Conservation (phyloP, 2,329 filamentous ascomycete species). For the Botrytis fragariae region DNA sequence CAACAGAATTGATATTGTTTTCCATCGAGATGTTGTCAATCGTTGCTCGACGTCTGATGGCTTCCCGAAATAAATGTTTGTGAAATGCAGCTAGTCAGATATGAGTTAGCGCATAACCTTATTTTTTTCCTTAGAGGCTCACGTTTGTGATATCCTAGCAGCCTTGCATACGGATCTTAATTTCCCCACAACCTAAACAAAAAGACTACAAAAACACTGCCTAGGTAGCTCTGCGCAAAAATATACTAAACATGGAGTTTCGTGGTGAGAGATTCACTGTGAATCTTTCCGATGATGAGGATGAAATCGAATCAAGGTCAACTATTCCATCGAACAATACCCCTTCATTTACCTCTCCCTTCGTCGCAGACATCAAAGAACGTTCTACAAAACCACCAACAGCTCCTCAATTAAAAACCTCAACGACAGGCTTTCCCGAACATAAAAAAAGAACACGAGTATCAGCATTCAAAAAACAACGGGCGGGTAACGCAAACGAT, state of each 20-base stretch:
- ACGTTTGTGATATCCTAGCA: constrained; percentile 2
- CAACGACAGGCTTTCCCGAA: constrained; percentile 76
- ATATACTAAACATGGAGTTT: constrained; percentile 45
- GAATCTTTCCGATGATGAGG: constrained; percentile 55
- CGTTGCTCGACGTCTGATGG: constrained; percentile 15
- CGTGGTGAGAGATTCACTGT: constrained; percentile 60
- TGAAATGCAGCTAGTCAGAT: constrained; percentile 16
- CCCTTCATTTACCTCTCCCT: constrained; percentile 39
- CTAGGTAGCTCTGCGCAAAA: background rate
- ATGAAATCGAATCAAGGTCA: constrained; percentile 35
- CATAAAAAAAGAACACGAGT: constrained; percentile 73
- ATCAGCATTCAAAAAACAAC: constrained; percentile 78
- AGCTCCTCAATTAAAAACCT: constrained; percentile 57
- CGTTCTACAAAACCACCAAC: constrained; percentile 64
- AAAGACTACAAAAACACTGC: background rate
- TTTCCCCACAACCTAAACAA: constrained; percentile 19
- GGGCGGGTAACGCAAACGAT: constrained; percentile 33
- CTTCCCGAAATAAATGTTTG: constrained; percentile 18
- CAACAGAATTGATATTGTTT: background rate
- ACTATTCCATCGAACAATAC: constrained; percentile 32
- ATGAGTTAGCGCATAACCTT: constrained; percentile 18
- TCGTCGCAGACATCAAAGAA: constrained; percentile 76
- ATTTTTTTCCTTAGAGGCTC: constrained; percentile 10
- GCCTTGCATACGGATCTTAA: constrained; percentile 19
- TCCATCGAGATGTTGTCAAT: constrained; percentile 1